phyloP scores from a whole-genome alignment of 2,329 filamentous ascomycete species.

The Hymenoscyphus infarciens region DNA sequence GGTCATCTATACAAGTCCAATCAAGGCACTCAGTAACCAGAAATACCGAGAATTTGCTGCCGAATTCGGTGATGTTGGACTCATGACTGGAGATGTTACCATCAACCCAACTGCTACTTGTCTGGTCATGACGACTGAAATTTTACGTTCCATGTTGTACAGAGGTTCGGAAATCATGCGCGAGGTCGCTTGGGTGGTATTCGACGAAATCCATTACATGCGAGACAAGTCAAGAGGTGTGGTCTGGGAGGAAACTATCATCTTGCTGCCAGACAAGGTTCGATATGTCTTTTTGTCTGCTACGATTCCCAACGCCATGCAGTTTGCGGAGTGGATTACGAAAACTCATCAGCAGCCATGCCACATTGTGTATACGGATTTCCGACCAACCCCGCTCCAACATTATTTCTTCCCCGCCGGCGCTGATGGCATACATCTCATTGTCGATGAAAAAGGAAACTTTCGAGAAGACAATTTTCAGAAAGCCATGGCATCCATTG shows the following conservation, averaged over 20 bases:
- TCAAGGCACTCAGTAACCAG: constrained; percentile 97
- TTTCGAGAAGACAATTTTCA: constrained; percentile 98
- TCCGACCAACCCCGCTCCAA: constrained; percentile 91
- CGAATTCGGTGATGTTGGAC: constrained; percentile 92
- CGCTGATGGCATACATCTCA: constrained; percentile 85
- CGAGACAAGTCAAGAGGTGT: constrained; percentile 91
- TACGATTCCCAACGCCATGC: constrained; percentile 97
- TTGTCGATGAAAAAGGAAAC: constrained; percentile 94
- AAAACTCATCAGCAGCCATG: constrained; percentile 97
- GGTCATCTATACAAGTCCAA: constrained; percentile 98
- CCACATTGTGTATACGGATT: constrained; percentile 98
- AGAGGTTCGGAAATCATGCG: constrained; percentile 98
- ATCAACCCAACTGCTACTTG: constrained; percentile 98
- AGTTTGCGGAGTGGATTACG: constrained; percentile 98
- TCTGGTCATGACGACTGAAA: constrained; percentile 98
- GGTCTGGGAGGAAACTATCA: constrained; percentile 99
- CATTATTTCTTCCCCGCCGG: constrained; percentile 97
- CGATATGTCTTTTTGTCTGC: constrained; percentile 97
- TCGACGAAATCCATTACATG: constrained; percentile 99
- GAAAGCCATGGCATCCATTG: constrained; percentile 86
- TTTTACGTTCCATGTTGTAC: constrained; percentile 97
- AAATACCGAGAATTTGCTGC: constrained; percentile 96
- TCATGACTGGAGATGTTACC: constrained; percentile 99
- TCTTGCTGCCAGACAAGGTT: constrained; percentile 95
- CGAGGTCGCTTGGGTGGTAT: constrained; percentile 96